Evolutionary conservation across 2,329 filamentous ascomycete genomes (phyloP), one percentile per base, ranked within the genome.

Genomic region (Arachnomyces sp.): DNA sequence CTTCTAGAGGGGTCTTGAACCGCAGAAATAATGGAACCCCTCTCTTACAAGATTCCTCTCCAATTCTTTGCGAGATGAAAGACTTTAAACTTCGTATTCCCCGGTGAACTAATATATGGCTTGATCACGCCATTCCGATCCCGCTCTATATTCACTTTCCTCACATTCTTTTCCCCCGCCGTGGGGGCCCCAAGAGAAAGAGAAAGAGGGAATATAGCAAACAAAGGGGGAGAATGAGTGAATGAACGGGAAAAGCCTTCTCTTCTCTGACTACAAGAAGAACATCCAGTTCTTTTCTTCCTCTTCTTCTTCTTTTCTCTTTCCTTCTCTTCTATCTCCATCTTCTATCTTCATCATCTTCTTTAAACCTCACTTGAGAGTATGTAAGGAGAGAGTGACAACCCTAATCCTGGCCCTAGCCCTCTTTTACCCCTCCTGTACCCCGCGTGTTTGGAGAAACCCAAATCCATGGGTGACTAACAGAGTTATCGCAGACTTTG

Each of bases 71-170:
- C 9, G 20, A 9, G 20, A 25, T 25, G 20, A 25, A 5, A 9
- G 9, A 5, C 9, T 25, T 25, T 5, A 25, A 25, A 25, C 20
- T 25, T 25, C 20, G 20, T 25, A 25, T 25, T 25, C 20, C 20
- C 9, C 20, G 20, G 20, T 25, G 20, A 42, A 28, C 32, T 17
- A 39, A 34, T 39, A 35, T 39, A 39, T 32, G 36, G 32, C 37
- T 40, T 25, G 33, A 43, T 43, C 42, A 43, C 42, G 42, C 42
- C 37, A 43, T 43, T 31, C n/a, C 13, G 13, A 43, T 38, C 36
- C 42, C 37, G 39, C 39, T 31, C n/a, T 12, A 11, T 28, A 28
- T 39, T 25, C 34, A 8, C 34, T 28, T 14, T 30, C 7, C 8
- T 25, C 20, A 20, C 16, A 30, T 29, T 39, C 34, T 28, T 38